Evolutionary conservation across 768 basidiomycete species (phyloP).

Genomic region (Lentinula raphanica): DNA sequence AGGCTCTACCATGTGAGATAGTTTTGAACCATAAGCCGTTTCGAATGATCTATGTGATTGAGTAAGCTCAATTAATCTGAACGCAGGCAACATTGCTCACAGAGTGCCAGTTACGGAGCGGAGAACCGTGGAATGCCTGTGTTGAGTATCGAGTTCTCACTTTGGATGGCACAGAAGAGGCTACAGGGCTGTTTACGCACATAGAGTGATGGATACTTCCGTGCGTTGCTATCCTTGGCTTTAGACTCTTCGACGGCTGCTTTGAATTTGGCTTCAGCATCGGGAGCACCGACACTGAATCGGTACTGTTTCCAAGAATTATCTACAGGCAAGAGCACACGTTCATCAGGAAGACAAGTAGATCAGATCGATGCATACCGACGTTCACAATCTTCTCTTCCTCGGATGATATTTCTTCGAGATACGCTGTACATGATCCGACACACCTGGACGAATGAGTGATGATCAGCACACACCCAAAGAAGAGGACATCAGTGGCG

Average conservation of each 20-base stretch:
- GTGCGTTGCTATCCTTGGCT: conserved; percentile 32
- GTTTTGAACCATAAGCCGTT: conserved; percentile 65
- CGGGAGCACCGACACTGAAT: conserved; percentile 66
- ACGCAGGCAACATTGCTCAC: too few relatives aligned
- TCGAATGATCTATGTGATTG: conserved; percentile 52
- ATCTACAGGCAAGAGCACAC: conserved; percentile 24
- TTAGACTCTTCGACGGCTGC: conserved; percentile 37
- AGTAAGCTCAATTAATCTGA: too few relatives aligned
- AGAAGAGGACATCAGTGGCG: not conserved
- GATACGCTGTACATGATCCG: conserved; percentile 66
- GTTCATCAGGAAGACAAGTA: not conserved
- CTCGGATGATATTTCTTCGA: conserved; percentile 53
- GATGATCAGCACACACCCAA: not conserved
- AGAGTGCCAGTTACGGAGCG: conserved; percentile 66
- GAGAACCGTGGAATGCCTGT: conserved; percentile 68
- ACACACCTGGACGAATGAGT: conserved; percentile 45
- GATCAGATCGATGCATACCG: too few relatives aligned
- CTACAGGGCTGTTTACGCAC: conserved; percentile 24
- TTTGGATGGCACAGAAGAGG: not conserved
- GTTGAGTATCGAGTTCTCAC: not conserved
- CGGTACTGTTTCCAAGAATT: conserved; percentile 56
- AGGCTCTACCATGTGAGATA: conserved; percentile 53
- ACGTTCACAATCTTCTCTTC: conserved; percentile 53
- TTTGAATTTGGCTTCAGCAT: conserved; percentile 64
- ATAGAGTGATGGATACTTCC: conserved; percentile 41